These are phyloP conservation scores for Cryomyces antarcticus DNA, from an alignment of 495 filamentous ascomycete species.

Conservation along the genomic window DNA sequence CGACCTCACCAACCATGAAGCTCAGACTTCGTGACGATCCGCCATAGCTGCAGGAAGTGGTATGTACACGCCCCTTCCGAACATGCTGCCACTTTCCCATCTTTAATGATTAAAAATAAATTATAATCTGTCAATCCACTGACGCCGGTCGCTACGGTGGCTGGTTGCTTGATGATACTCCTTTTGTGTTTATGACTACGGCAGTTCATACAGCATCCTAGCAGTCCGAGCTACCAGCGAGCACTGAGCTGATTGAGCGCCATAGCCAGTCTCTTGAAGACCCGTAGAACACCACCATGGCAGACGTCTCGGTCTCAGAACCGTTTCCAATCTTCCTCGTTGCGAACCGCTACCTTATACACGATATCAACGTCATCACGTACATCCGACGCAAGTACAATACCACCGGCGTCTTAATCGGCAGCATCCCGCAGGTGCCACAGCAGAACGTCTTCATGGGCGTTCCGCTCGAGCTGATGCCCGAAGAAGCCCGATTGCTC, in stretches of 20 bases:
- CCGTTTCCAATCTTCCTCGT: conserved; percentile 71
- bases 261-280: background rate
- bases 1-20: too few relatives aligned
- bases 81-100: background rate
- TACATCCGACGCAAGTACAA: conserved; percentile 62
- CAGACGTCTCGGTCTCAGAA: conserved; percentile 5
- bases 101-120: conserved; percentile 47
- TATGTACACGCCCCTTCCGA: too few relatives aligned
- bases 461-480: conserved; percentile 70
- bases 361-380: conserved; percentile 61
- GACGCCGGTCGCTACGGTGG: conserved; percentile 20
- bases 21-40: too few relatives aligned
- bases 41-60: too few relatives aligned
- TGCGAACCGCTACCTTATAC: conserved; percentile 66
- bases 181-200: conserved; percentile 11
- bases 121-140: conserved; percentile 84
- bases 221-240: background rate
- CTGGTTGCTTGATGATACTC: conserved; percentile 1
- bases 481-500: conserved; percentile 70
- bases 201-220: background rate
- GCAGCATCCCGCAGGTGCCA: conserved; percentile 73
- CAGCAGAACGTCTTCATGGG: conserved; percentile 91
- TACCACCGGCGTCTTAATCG: conserved; percentile 73
- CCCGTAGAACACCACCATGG: conserved; percentile 9
- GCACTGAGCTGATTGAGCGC: background rate